A percentile compares a stretch with the other conserved stretches of the same genome.
phyloP scores from a whole-genome alignment of 2,329 filamentous ascomycete species.

The Epichloe bromicola region DNA sequence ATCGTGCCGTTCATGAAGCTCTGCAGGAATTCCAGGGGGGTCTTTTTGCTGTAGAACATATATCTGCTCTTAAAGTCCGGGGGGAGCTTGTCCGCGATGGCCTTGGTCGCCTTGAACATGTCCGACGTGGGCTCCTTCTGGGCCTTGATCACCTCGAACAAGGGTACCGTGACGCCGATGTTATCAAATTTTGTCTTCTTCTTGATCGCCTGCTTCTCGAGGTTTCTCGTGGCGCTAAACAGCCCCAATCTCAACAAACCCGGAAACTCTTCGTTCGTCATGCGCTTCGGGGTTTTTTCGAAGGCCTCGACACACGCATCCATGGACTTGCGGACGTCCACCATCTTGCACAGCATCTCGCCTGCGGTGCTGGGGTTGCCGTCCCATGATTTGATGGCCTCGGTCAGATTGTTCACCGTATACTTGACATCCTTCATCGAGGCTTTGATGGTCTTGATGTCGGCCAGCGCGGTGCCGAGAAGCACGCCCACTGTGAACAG shows the following conservation, averaged over 20 bases:
- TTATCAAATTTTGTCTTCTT: neutral
- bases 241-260: too few relatives aligned
- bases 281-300: too few relatives aligned
- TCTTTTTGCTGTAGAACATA: too few relatives aligned
- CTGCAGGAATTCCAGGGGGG: too few relatives aligned
- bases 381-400: neutral
- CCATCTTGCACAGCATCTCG: neutral
- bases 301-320: neutral
- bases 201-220: too few relatives aligned
- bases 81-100: neutral
- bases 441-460: neutral
- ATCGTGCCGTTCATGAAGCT: too few relatives aligned
- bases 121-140: neutral
- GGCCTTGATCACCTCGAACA: neutral
- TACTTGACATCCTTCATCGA: accelerated
- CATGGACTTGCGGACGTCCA: neutral
- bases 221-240: too few relatives aligned
- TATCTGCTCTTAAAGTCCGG: too few relatives aligned
- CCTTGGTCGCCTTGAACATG: neutral
- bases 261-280: too few relatives aligned
- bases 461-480: neutral
- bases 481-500: neutral
- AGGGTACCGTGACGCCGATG: neutral
- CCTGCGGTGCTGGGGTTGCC: neutral
- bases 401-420: accelerated